These are phyloP conservation scores for Pleurotus pulmonarius DNA, from an alignment of 768 basidiomycete species.

Conservation along the genomic window DNA sequence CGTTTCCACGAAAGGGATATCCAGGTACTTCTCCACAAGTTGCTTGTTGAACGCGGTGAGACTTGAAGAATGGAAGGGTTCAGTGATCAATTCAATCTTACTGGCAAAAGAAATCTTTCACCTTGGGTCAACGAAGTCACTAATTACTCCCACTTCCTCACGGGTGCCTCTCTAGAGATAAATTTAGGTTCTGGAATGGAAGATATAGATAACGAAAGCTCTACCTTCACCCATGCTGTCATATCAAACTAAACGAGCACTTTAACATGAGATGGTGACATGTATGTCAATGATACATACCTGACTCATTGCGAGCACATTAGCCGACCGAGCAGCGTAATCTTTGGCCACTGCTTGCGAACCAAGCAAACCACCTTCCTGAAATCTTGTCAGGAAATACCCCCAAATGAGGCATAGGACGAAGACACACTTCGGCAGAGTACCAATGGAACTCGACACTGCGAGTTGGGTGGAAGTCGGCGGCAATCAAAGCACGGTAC, in stretches of 20 bases:
- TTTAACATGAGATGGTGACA: constrained; percentile 5
- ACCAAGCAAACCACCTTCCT: constrained; percentile 85
- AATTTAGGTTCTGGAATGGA: constrained; percentile 12
- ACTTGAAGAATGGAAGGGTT: constrained; percentile 32
- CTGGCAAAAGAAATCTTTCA: constrained; percentile 24
- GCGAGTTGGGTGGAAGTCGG: constrained; percentile 63
- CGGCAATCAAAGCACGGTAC: constrained; percentile 65
- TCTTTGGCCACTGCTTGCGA: constrained; percentile 84
- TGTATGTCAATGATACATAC: constrained; percentile 28
- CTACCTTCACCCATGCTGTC: constrained; percentile 92
- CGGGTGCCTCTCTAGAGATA: constrained; percentile 50
- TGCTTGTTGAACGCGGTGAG: constrained; percentile 79
- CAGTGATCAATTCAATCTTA: neutral
- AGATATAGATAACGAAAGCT: constrained; percentile 17
- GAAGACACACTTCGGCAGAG: constrained; percentile 59
- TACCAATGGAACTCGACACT: constrained; percentile 85
- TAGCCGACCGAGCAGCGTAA: constrained; percentile 59
- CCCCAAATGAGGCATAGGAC: constrained; percentile 4
- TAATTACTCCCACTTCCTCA: constrained; percentile 82
- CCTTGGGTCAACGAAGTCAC: constrained; percentile 73
- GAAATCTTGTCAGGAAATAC: constrained; percentile 3
- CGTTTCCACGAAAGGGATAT: constrained; percentile 82
- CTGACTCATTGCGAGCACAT: constrained; percentile 83
- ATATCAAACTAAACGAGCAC: constrained; percentile 65
- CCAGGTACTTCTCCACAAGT: constrained; percentile 73